These are phyloP conservation scores for Hymenoscyphus salicellus DNA, from an alignment of 2,329 filamentous ascomycete genomes.

Conservation along the genomic window DNA sequence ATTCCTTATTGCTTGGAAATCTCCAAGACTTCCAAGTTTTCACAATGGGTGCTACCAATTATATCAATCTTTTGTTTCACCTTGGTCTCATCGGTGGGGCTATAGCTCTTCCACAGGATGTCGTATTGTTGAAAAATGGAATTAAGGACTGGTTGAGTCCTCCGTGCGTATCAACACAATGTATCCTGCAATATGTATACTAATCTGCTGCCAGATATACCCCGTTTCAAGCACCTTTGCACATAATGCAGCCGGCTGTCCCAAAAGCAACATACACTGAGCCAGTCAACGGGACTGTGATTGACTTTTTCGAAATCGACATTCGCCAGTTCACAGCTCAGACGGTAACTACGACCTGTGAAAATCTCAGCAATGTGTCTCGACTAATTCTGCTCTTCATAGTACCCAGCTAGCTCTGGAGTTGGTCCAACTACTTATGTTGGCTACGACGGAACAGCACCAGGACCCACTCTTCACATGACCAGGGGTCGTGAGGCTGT, in stretches of 20 bases:
- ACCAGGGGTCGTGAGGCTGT: slow-evolving; percentile 48
- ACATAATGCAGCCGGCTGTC: slow-evolving; percentile 15
- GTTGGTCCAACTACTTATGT: slow-evolving; percentile 40
- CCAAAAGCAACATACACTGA: slow-evolving; percentile 21
- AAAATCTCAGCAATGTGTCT: background rate
- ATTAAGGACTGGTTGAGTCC: slow-evolving; percentile 9
- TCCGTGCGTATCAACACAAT: background rate
- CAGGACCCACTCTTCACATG: slow-evolving; percentile 50
- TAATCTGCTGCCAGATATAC: slow-evolving; percentile 1
- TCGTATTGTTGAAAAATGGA: background rate
- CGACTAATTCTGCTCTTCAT: background rate
- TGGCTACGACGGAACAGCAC: slow-evolving; percentile 55
- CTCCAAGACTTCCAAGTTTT: background rate
- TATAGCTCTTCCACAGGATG: slow-evolving; percentile 5
- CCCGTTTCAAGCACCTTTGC: slow-evolving; percentile 19
- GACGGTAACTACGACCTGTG: slow-evolving; percentile 31
- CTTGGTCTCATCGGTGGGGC: background rate
- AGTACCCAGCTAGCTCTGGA: slow-evolving; percentile 36
- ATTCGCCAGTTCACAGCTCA: slow-evolving; percentile 42
- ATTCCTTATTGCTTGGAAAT: background rate
- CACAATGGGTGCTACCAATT: background rate
- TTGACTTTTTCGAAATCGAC: slow-evolving; percentile 47
- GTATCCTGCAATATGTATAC: background rate
- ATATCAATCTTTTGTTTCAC: slow-evolving; percentile 5
- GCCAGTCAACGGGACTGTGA: slow-evolving; percentile 23